A percentile compares a stretch with the other conserved stretches of the same genome.
phyloP scores from a whole-genome alignment of 2,329 filamentous ascomycete genomes.

The Teratosphaeria epicoccoides region DNA sequence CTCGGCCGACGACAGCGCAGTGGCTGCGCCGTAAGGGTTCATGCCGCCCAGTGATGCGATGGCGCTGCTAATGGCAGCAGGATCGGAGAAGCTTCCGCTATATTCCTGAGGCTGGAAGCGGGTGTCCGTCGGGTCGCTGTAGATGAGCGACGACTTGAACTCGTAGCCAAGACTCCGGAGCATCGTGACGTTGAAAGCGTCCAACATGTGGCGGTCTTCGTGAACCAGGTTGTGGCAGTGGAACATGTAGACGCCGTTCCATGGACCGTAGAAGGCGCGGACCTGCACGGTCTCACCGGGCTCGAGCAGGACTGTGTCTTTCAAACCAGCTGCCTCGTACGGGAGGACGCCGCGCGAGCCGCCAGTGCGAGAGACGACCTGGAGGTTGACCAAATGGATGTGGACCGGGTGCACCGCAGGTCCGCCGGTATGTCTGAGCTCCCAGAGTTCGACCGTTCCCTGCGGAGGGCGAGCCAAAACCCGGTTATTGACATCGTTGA shows the following conservation, averaged over 20 bases:
- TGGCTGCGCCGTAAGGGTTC: slow-evolving; percentile 16
- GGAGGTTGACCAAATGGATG: slow-evolving; percentile 50
- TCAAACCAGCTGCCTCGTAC: slow-evolving; percentile 46
- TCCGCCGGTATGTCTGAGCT: slow-evolving; percentile 40
- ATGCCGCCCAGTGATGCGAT: slow-evolving; percentile 16
- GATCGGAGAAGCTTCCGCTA: slow-evolving; percentile 15
- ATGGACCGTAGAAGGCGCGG: slow-evolving; percentile 42
- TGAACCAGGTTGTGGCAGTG: slow-evolving; percentile 35
- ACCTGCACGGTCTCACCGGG: slow-evolving; percentile 41
- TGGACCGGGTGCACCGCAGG: slow-evolving; percentile 46
- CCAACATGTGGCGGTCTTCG: slow-evolving; percentile 37
- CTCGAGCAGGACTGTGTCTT: slow-evolving; percentile 49
- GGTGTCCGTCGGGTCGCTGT: slow-evolving; percentile 16
- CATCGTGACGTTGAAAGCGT: slow-evolving; percentile 33
- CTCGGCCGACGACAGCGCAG: slow-evolving; percentile 15
- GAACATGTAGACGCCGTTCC: slow-evolving; percentile 40
- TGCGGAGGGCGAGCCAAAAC: slow-evolving; percentile 39
- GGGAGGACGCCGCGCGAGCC: slow-evolving; percentile 35
- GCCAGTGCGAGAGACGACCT: slow-evolving; percentile 40
- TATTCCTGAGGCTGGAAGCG: slow-evolving; percentile 18
- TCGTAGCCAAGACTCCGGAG: slow-evolving; percentile 25
- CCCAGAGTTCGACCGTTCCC: slow-evolving; percentile 41
- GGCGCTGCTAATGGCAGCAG: slow-evolving; percentile 13
- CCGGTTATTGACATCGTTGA: slow-evolving; percentile 38
- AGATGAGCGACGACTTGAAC: slow-evolving; percentile 1